phyloP scores from a whole-genome alignment of 2,329 filamentous ascomycete genomes.

The Alternaria postmessia region DNA sequence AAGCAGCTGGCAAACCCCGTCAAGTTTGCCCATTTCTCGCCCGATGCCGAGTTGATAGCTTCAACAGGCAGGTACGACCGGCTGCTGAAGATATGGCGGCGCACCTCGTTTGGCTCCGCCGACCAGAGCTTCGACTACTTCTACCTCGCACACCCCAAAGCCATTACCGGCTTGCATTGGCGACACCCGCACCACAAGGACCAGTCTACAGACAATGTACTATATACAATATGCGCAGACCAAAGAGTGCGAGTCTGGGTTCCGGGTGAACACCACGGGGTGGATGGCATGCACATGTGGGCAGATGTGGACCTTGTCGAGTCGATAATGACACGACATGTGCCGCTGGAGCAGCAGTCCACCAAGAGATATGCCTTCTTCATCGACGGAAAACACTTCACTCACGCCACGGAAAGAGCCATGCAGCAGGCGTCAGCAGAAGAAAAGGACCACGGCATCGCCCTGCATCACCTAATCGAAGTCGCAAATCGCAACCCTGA shows the following conservation, averaged over 20 bases:
- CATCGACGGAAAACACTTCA: conserved; percentile 82
- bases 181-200: conserved; percentile 78
- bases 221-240: conserved; percentile 90
- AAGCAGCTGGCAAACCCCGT: conserved; percentile 75
- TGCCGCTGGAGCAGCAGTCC: conserved; percentile 50
- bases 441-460: conserved; percentile 70
- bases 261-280: conserved; percentile 73
- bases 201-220: conserved; percentile 81
- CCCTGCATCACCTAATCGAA: conserved; percentile 83
- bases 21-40: conserved; percentile 80
- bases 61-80: conserved; percentile 80
- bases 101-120: conserved; percentile 81
- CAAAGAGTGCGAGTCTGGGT: conserved; percentile 85
- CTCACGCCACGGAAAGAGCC: conserved; percentile 76
- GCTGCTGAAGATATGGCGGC: conserved; percentile 91
- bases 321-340: conserved; percentile 68
- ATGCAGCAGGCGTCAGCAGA: conserved; percentile 69
- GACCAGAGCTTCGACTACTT: conserved; percentile 89
- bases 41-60: conserved; percentile 86
- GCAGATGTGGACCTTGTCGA: conserved; percentile 78
- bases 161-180: conserved; percentile 88
- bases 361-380: conserved; percentile 76
- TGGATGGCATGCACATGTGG: conserved; percentile 80
- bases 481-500: conserved; percentile 87
- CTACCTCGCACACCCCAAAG: conserved; percentile 83